Base-by-base conservation (phyloP, 2,329 filamentous ascomycete species). In the Hyphodiscus sp. region DNA sequence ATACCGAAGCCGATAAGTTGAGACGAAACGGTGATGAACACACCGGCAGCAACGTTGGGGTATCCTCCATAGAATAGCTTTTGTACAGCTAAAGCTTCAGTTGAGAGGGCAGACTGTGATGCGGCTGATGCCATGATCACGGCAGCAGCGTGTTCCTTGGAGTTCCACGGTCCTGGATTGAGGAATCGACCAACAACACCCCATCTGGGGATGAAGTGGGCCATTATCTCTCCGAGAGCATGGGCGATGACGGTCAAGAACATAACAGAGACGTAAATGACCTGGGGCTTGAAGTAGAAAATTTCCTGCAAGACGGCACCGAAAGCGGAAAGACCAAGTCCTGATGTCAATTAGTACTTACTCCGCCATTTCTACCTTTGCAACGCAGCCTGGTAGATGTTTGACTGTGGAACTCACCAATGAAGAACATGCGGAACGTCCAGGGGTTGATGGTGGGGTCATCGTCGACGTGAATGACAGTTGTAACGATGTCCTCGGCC, bases 1-100 rank as follows among this genome's bases (percentile, higher is more conserved):
- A 78, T 66, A 26, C 75, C 76, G 50, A 73, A 79, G 0, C 75
- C 75, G 5, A 78, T 63, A 11, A 73, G 63, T 55, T 78, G 76
- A 0, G 74, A 76, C 0, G 75, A 74, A 2, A 78, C 58, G 0
- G 71, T 63, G n/a, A 78, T 57, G 55, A 78, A 72, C 44, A 78
- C 72, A 8, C 67, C 68, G 1, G 68, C 66, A 2, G 62, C 70
- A 4, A 65, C 63, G 56, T 68, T 71, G n/a, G 55, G 51, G 0
- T 50, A 23, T 15, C 42, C 47, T n/a, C 69, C 67, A 53, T 78
- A 78, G 61, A 69, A 78, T 1, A 78, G 67, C 48, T 69, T 63
- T 62, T 78, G 73, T 0, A 69, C 71, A 0, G 75, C 70, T 1
- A 78, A 56, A 1, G 70, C 69, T 51, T 78, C 73, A 1, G 70